phyloP scores from a whole-genome alignment of 2,329 filamentous ascomycete genomes.

The Hypoxylon sp. region DNA sequence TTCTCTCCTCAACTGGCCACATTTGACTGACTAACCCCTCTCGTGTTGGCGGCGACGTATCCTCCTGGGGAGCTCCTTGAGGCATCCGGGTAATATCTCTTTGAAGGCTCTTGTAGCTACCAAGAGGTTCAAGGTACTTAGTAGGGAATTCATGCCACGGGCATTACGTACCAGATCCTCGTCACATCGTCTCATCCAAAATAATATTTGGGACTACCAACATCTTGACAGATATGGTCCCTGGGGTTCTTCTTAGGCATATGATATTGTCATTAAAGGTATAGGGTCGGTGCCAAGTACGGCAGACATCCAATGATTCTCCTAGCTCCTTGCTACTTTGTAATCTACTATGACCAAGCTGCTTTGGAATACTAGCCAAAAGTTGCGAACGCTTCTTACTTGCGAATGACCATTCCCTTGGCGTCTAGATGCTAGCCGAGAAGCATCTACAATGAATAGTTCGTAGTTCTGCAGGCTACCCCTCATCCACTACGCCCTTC shows the following conservation, averaged over 20 bases:
- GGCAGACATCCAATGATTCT: neutral
- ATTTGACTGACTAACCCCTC: conserved; percentile 5
- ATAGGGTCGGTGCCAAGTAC: neutral
- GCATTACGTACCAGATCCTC: neutral
- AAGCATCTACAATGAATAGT: neutral
- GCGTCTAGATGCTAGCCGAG: neutral
- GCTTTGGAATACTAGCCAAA: neutral
- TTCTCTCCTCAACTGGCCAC: neutral
- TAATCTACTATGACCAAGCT: neutral
- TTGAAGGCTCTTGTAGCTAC: neutral
- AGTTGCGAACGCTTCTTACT: neutral
- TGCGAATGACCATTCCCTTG: neutral
- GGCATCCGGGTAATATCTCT: neutral
- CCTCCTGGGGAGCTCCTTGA: neutral
- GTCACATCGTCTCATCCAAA: neutral
- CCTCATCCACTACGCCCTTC: neutral
- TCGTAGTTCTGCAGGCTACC: neutral
- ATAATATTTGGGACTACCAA: neutral
- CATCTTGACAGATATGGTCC: neutral
- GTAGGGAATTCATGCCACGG: neutral
- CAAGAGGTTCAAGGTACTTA: neutral
- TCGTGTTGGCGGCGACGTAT: conserved; percentile 3
- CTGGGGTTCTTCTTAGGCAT: neutral
- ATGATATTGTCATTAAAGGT: neutral
- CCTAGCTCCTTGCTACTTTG: neutral